These are phyloP conservation scores for Pleurotus citrinopileatus DNA, from an alignment of 768 basidiomycete species.

Conservation along the genomic window DNA sequence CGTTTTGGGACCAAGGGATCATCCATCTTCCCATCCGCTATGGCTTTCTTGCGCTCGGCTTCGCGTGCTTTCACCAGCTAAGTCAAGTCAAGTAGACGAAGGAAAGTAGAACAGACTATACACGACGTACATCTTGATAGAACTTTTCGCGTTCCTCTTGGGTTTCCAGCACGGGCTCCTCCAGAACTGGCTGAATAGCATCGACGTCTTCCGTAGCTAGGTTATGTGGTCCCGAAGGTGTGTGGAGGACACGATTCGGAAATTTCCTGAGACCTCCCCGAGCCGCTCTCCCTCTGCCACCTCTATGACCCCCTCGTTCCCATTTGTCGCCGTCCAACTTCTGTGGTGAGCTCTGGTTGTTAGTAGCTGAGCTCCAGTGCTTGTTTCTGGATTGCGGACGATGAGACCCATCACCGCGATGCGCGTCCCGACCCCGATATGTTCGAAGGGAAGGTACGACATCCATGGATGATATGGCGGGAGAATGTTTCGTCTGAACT, in stretches of 20 bases:
- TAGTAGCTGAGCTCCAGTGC: constrained; percentile 52
- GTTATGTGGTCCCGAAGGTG: constrained; percentile 20
- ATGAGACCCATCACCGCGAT: constrained; percentile 19
- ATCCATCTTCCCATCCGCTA: constrained; percentile 84
- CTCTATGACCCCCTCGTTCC: constrained; percentile 61
- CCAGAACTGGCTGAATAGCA: constrained; percentile 21
- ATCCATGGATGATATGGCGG: constrained; percentile 5
- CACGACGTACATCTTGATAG: constrained; percentile 62
- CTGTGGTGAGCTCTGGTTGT: constrained; percentile 32
- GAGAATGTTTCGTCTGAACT: too few relatives aligned
- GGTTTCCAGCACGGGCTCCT: constrained; percentile 53
- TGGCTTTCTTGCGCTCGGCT: constrained; percentile 66
- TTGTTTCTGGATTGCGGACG: constrained; percentile 48
- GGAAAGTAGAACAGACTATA: constrained; percentile 14
- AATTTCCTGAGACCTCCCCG: constrained; percentile 38
- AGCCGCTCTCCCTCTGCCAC: constrained; percentile 38
- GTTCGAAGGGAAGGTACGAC: constrained; percentile 10
- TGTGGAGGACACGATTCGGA: constrained; percentile 36
- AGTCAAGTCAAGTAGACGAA: constrained; percentile 19
- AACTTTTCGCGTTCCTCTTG: constrained; percentile 65
- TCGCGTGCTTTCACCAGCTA: constrained; percentile 77
- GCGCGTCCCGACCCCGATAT: constrained; percentile 5
- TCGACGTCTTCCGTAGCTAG: constrained; percentile 21
- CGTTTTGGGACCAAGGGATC: constrained; percentile 78
- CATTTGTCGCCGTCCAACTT: constrained; percentile 50